Conservation (phyloP, 345 rosid species). For the Corchorus capsularis region DNA sequence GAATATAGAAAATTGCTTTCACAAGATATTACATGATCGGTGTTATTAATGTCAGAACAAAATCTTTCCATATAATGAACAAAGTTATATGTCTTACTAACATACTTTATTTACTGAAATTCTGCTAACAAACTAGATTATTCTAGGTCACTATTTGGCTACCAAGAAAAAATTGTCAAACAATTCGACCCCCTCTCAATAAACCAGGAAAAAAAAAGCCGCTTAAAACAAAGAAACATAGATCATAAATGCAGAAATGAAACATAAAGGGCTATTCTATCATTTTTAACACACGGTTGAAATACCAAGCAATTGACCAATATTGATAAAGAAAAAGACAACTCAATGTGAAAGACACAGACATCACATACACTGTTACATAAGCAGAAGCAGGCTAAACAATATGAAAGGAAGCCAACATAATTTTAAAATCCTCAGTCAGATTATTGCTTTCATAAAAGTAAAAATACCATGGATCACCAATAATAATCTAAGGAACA, state of each 20-base stretch:
- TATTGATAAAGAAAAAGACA: background rate
- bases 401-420: background rate
- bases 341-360: background rate
- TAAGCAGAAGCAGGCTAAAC: conserved; percentile 5
- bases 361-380: conserved; percentile 20
- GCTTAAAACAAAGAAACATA: background rate
- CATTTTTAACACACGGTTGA: background rate
- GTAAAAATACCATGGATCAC: conserved; percentile 8
- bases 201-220: background rate
- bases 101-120: too few relatives aligned
- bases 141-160: too few relatives aligned
- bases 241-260: background rate
- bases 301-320: background rate
- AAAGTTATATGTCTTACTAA: too few relatives aligned
- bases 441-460: conserved; percentile 18
- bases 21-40: too few relatives aligned
- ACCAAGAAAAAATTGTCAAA: too few relatives aligned
- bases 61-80: too few relatives aligned
- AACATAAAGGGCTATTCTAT: background rate
- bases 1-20: too few relatives aligned
- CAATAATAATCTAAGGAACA: background rate
- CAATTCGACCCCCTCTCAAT: background rate
- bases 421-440: background rate
- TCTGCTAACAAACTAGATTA: too few relatives aligned
- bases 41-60: too few relatives aligned